Evolutionary conservation across 2,329 filamentous ascomycete genomes (phyloP).

Genomic region (Aureobasidium namibiae): DNA sequence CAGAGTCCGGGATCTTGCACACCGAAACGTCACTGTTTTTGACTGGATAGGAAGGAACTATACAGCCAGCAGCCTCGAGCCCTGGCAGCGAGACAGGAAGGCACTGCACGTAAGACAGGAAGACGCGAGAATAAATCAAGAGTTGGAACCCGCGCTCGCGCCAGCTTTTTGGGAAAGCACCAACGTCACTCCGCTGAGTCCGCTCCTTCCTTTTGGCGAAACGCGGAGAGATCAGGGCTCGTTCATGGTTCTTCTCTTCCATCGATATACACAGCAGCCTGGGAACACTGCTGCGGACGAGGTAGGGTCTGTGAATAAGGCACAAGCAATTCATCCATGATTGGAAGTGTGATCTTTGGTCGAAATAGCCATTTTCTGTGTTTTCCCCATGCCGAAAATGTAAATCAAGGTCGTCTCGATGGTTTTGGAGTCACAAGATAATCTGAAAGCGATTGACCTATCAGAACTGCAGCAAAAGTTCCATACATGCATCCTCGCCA

Average conservation of each 20-base stretch:
- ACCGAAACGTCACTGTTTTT: background rate
- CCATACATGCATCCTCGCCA: background rate
- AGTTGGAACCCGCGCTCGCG: constrained; percentile 1
- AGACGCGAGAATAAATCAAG: background rate
- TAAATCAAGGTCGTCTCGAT: background rate
- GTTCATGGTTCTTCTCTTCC: background rate
- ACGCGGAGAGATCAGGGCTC: background rate
- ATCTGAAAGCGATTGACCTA: background rate
- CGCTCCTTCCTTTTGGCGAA: background rate
- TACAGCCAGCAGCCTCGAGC: background rate
- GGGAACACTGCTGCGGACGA: no score
- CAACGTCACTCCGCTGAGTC: constrained; percentile 2
- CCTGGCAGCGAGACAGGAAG: background rate
- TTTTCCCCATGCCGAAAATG: background rate
- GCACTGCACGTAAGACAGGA: background rate
- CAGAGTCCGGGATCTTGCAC: background rate
- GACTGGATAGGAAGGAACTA: background rate
- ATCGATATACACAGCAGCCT: no score
- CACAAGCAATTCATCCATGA: background rate
- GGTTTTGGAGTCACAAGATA: background rate
- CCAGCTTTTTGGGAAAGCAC: background rate
- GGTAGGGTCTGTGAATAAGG: no score
- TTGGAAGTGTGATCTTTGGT: background rate
- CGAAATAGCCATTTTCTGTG: background rate
- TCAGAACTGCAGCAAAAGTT: background rate